A percentile compares a stretch with the other conserved stretches of the same genome.
phyloP scores from a whole-genome alignment of 345 rosid species.

The Melaleuca quinquenervia region DNA sequence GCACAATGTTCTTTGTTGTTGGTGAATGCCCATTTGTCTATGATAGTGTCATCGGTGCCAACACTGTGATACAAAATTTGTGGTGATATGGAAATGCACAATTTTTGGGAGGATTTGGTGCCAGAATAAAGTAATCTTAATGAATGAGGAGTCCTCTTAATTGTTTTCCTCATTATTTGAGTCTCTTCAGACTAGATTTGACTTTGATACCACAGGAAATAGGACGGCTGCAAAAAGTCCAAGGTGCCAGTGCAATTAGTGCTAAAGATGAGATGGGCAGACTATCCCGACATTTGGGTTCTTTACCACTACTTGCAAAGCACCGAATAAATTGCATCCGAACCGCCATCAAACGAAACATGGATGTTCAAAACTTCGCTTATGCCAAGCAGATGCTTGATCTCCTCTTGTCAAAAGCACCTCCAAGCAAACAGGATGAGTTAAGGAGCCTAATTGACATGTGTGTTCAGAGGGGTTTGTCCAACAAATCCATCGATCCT shows the following conservation, averaged over 20 bases:
- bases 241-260: constrained; percentile 81
- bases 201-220: constrained; percentile 57
- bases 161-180: neutral
- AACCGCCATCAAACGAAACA: constrained; percentile 88
- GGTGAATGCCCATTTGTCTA: neutral
- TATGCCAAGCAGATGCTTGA: constrained; percentile 95
- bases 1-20: neutral
- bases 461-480: constrained; percentile 75
- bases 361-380: constrained; percentile 94
- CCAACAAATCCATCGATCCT: constrained; percentile 94
- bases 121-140: neutral
- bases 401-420: constrained; percentile 89
- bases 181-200: neutral
- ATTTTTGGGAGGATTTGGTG: neutral
- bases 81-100: neutral
- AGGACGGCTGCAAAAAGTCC: constrained; percentile 70
- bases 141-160: neutral
- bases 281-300: constrained; percentile 81
- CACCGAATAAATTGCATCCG: constrained; percentile 95
- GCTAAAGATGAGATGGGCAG: constrained; percentile 99
- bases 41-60: neutral
- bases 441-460: constrained; percentile 77
- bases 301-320: constrained; percentile 82
- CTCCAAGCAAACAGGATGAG: constrained; percentile 85
- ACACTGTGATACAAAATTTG: neutral